These are phyloP conservation scores for Cicer yamashitae DNA, from an alignment of 306 rosid species.

Conservation along the genomic window DNA sequence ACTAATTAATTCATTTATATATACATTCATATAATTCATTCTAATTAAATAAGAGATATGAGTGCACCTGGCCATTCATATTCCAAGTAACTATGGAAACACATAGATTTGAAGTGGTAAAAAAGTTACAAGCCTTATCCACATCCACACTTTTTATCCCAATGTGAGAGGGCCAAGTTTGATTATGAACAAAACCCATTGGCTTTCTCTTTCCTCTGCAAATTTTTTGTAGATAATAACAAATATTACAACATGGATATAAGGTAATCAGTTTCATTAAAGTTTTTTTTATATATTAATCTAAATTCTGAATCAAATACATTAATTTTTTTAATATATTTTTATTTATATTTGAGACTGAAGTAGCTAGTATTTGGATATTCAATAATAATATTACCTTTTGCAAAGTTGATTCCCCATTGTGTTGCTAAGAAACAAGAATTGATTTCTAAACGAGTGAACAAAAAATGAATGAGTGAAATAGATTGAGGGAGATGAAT, in stretches of 20 bases:
- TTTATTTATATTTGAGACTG: too few species aligned
- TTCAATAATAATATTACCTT: constrained; percentile 46
- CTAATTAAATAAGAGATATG: too few species aligned
- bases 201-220: constrained; percentile 47
- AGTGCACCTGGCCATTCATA: constrained; percentile 71
- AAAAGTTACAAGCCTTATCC: constrained; percentile 49
- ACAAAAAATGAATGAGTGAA: constrained; percentile 24
- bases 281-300: too few species aligned
- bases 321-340: too few species aligned
- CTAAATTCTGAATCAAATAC: too few species aligned
- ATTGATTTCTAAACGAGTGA: background rate
- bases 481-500: constrained; percentile 11
- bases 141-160: constrained; percentile 63
- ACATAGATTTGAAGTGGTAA: constrained; percentile 59
- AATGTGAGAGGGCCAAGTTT: constrained; percentile 49
- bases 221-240: background rate
- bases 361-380: too few species aligned
- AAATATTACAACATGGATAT: background rate
- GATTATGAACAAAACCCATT: constrained; percentile 47
- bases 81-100: constrained; percentile 75
- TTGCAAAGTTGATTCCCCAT: constrained; percentile 55
- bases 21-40: too few species aligned
- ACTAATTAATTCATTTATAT: too few species aligned
- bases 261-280: background rate
- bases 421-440: background rate